Evolutionary conservation across 352 stramenopile genomes (phyloP), one percentile per base, ranked within the genome.

Genomic region (Phytophthora uliginosa): DNA sequence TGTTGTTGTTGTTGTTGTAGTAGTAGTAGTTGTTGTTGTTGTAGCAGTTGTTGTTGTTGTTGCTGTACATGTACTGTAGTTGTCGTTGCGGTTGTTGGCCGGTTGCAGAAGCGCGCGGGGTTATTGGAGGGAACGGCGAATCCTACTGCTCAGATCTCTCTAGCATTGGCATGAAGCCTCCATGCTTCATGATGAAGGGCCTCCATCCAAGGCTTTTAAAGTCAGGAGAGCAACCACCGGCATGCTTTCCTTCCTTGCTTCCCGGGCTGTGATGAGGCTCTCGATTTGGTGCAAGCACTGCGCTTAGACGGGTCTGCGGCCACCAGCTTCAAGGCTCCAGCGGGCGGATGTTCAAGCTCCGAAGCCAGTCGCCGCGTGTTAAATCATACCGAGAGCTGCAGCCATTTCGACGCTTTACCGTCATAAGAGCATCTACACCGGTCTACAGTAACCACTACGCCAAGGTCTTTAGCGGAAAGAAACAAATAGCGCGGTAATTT

Each of bases 201-300:
- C 28, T 8, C 28, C 28, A 31, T 31, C 24, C 28, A 31, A 31
- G 28, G 0, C 28, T 7, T 31, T 31, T 31, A 0, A 31, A 31
- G 26, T 31, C 26, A 31, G 3, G 2, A 31, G 26, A 18, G 42
- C 42, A 51, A 70, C 67, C 67, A 70, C 67, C 67, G 61, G 52
- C 55, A 67, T 54, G 47, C 47, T 53, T 13, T 26, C 38, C 38
- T 47, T 47, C 6, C 38, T 47, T 47, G 38, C n/a, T 26, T 15
- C n/a, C 31, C 28, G 34, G 22, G 48, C 51, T 56, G 20, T 55
- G 57, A 59, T 47, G 33, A 18, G n/a, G 59, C 53, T 56, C 26
- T 74, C 48, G 68, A 74, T 74, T 71, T 74, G 68, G 61, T 75
- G 68, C 68, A 75, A 67, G 24, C 36, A 10, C 53, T 62, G 64